These are phyloP conservation scores for Clavispora vitiphila DNA, from an alignment of 805 yeast species.

Conservation along the genomic window DNA sequence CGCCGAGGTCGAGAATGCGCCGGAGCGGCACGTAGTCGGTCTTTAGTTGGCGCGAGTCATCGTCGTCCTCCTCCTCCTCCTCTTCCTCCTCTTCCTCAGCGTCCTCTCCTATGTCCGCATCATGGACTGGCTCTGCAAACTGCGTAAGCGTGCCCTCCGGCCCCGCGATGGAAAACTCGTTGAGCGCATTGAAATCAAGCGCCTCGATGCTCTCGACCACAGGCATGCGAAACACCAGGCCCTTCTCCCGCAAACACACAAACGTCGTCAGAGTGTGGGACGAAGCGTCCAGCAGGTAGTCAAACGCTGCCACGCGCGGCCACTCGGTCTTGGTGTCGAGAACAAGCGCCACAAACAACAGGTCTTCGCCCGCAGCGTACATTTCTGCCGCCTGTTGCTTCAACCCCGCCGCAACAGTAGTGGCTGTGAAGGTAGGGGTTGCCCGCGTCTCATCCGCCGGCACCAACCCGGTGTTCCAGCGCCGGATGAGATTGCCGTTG, in stretches of 20 bases:
- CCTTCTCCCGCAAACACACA: slow-evolving; percentile 88
- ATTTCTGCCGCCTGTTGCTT: slow-evolving; percentile 34
- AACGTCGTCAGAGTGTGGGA: slow-evolving; percentile 56
- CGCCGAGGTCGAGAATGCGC: slow-evolving; percentile 27
- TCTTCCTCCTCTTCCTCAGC: slow-evolving; percentile 3
- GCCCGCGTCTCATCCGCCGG: slow-evolving; percentile 22
- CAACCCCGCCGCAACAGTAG: slow-evolving; percentile 14
- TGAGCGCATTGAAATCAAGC: slow-evolving; percentile 61
- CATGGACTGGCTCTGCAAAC: slow-evolving; percentile 19
- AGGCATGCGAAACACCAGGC: slow-evolving; percentile 77
- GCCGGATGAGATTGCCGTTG: slow-evolving; percentile 68
- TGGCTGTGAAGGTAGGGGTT: slow-evolving; percentile 10
- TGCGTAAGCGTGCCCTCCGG: slow-evolving; percentile 49
- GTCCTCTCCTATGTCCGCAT: too few relatives aligned
- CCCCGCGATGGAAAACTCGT: slow-evolving; percentile 59
- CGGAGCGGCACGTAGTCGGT: slow-evolving; percentile 21
- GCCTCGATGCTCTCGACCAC: slow-evolving; percentile 62
- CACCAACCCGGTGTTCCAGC: slow-evolving; percentile 72
- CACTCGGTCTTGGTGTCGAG: slow-evolving; percentile 68
- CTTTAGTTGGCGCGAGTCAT: slow-evolving; percentile 1
- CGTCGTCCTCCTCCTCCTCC: slow-evolving; percentile 13
- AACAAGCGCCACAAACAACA: slow-evolving; percentile 71
- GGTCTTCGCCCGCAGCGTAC: slow-evolving; percentile 43
- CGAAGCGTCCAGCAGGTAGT: slow-evolving; percentile 57
- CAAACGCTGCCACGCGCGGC: slow-evolving; percentile 82